phyloP scores from a whole-genome alignment of 2,329 filamentous ascomycete species.

The Penicillium sp. region DNA sequence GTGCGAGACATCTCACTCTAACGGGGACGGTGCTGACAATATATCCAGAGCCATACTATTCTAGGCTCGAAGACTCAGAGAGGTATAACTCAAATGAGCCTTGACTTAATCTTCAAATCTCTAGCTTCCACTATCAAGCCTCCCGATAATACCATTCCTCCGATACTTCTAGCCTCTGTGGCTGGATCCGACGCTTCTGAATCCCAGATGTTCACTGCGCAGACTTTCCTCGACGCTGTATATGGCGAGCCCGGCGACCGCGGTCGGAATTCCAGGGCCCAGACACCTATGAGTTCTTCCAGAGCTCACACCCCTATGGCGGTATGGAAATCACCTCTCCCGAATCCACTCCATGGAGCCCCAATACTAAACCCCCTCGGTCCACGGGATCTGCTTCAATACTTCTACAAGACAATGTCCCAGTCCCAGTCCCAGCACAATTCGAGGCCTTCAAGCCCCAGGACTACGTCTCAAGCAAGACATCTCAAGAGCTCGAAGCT shows the following conservation, averaged over 20 bases:
- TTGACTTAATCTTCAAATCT: conserved; percentile 87
- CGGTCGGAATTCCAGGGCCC: conserved; percentile 67
- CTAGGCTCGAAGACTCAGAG: conserved; percentile 85
- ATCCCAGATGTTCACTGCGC: conserved; percentile 73
- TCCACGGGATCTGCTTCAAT: conserved; percentile 3
- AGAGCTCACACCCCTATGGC: conserved; percentile 50
- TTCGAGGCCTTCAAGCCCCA: conserved; percentile 2
- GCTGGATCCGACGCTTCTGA: conserved; percentile 80
- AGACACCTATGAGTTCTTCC: conserved; percentile 67
- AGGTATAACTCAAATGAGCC: conserved; percentile 86
- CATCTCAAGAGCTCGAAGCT: conserved; percentile 23
- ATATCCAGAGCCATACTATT: conserved; percentile 84
- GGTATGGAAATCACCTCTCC: conserved; percentile 47
- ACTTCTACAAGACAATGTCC: conserved; percentile 7
- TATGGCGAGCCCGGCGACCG: conserved; percentile 69
- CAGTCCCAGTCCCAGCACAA: conserved; percentile 1
- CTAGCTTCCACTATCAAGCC: conserved; percentile 75
- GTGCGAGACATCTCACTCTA: conserved; percentile 53
- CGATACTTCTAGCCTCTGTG: conserved; percentile 73
- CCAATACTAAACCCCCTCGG: conserved; percentile 22
- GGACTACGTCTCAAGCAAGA: conserved; percentile 16
- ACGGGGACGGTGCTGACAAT: conserved; percentile 17
- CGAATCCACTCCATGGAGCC: conserved; percentile 26
- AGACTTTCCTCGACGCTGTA: conserved; percentile 77
- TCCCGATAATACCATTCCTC: conserved; percentile 55